phyloP scores from a whole-genome alignment of 2,329 filamentous ascomycete genomes.

The Plenodomus tracheiphilus region DNA sequence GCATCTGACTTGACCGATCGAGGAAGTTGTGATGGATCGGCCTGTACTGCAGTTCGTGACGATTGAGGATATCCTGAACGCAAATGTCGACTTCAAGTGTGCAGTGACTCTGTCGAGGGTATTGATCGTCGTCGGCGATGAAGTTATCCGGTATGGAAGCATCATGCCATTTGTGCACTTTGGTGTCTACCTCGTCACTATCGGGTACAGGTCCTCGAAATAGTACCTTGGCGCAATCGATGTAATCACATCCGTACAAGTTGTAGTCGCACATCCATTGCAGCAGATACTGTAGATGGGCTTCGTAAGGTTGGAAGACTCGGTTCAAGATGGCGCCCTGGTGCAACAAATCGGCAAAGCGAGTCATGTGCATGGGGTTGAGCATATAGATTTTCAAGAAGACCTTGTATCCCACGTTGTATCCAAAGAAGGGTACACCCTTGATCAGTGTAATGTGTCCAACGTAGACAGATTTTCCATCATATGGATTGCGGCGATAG shows the following conservation, averaged over 20 bases:
- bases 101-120: conserved; percentile 84
- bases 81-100: conserved; percentile 87
- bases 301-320: conserved; percentile 88
- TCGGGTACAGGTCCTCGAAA: conserved; percentile 79
- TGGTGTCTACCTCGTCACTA: conserved; percentile 63
- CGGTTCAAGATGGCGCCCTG: conserved; percentile 86
- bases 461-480: conserved; percentile 73
- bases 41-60: conserved; percentile 74
- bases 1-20: conserved; percentile 67
- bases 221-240: conserved; percentile 69
- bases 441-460: conserved; percentile 91
- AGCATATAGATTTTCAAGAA: conserved; percentile 95
- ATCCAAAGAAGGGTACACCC: conserved; percentile 93
- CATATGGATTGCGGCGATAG: conserved; percentile 75
- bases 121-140: conserved; percentile 63
- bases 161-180: conserved; percentile 77
- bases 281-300: conserved; percentile 85
- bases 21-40: conserved; percentile 83
- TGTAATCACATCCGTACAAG: conserved; percentile 88
- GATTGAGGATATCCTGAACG: conserved; percentile 85
- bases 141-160: conserved; percentile 64
- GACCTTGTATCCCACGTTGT: conserved; percentile 85
- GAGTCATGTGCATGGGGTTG: conserved; percentile 83
- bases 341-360: conserved; percentile 81
- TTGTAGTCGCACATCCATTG: conserved; percentile 99